These are phyloP conservation scores for Eucalyptus albens DNA, from an alignment of 345 rosid genomes.

Conservation along the genomic window DNA sequence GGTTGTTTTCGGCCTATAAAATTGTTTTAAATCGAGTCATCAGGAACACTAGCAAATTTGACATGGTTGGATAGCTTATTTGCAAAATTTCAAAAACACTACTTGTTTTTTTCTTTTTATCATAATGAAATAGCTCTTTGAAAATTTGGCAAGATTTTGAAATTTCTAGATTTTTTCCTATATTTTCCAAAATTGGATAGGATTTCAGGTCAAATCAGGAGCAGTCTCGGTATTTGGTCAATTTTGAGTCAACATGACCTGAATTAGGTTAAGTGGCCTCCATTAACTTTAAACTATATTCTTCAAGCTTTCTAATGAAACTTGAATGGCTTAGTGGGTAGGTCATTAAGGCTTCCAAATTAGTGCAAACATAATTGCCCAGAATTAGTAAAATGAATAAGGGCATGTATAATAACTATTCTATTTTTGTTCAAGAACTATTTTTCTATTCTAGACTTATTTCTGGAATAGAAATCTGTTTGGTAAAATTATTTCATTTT, in stretches of 20 bases:
- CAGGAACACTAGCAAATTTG: background rate
- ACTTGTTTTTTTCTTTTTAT: no score
- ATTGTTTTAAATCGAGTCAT: background rate
- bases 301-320: background rate
- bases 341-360: background rate
- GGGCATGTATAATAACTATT: accelerated
- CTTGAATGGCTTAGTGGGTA: background rate
- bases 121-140: background rate
- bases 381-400: background rate
- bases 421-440: no score
- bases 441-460: no score
- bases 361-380: background rate
- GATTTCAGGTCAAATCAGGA: background rate
- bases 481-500: no score
- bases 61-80: background rate
- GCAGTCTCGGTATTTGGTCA: background rate
- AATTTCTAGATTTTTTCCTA: no score
- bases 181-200: background rate
- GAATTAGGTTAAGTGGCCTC: background rate
- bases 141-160: background rate
- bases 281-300: background rate
- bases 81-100: background rate
- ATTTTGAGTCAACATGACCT: background rate
- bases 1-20: background rate
- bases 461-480: no score